phyloP scores from a whole-genome alignment of 2,329 filamentous ascomycete genomes.

The Nigrospora sphaerica region DNA sequence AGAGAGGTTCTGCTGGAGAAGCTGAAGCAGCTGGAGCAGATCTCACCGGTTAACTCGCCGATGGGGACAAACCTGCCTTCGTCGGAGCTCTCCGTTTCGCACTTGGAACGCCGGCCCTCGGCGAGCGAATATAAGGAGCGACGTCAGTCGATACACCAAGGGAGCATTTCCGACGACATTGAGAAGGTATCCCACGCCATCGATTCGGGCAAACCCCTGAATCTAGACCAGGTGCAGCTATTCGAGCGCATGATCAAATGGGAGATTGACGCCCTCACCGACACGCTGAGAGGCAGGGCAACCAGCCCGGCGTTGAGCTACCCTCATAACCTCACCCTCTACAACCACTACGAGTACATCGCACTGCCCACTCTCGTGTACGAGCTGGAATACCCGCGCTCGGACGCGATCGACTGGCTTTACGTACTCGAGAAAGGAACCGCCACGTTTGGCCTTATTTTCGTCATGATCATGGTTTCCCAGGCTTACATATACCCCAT shows the following conservation, averaged over 20 bases:
- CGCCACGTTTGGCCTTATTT: conserved; percentile 65
- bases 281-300: conserved; percentile 59
- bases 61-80: conserved; percentile 32
- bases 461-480: conserved; percentile 72
- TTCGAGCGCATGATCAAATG: conserved; percentile 60
- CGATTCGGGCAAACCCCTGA: conserved; percentile 51
- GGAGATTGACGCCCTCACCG: conserved; percentile 57
- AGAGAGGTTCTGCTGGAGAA: conserved; percentile 35
- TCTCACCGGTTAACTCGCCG: conserved; percentile 37
- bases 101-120: conserved; percentile 33
- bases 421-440: conserved; percentile 67
- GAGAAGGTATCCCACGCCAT: conserved; percentile 56
- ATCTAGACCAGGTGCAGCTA: conserved; percentile 52
- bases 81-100: conserved; percentile 35
- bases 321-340: conserved; percentile 59
- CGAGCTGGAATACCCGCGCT: conserved; percentile 69
- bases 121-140: conserved; percentile 32
- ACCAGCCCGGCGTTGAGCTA: conserved; percentile 46
- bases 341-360: conserved; percentile 66
- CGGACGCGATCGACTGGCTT: conserved; percentile 61
- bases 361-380: conserved; percentile 72
- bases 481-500: conserved; percentile 73
- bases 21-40: conserved; percentile 50
- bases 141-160: conserved; percentile 29
- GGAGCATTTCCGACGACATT: conserved; percentile 36